phyloP scores from a whole-genome alignment of 306 rosid genomes.

The Castanopsis chinensis region DNA sequence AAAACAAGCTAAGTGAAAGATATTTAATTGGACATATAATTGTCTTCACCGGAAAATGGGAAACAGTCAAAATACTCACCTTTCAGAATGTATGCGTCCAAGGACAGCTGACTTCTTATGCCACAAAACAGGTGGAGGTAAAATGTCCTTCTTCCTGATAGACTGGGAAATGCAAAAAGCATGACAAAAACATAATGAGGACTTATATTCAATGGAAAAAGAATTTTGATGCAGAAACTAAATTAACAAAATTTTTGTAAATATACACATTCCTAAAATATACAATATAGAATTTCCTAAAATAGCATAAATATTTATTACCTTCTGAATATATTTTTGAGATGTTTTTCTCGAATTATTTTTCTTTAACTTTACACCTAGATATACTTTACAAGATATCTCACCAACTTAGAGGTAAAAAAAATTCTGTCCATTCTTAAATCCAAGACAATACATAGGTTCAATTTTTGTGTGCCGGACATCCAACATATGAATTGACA shows the following conservation, averaged over 20 bases:
- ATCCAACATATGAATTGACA: too few relatives aligned
- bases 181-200: neutral
- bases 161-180: neutral
- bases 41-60: neutral
- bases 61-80: neutral
- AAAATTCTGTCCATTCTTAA: too few relatives aligned
- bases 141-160: slow-evolving; percentile 15
- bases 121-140: slow-evolving; percentile 20
- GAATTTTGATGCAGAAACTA: neutral
- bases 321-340: too few relatives aligned
- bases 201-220: neutral
- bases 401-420: too few relatives aligned
- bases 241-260: neutral
- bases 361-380: neutral
- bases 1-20: neutral
- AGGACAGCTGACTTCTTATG: slow-evolving; percentile 24
- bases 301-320: too few relatives aligned
- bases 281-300: neutral
- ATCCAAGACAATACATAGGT: too few relatives aligned
- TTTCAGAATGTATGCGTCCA: slow-evolving; percentile 16
- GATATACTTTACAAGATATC: neutral
- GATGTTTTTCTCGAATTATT: too few relatives aligned
- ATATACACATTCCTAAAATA: neutral
- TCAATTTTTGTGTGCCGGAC: too few relatives aligned
- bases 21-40: neutral